phyloP scores from a whole-genome alignment of 148 eudicot genomes.

The Silene latifolia region DNA sequence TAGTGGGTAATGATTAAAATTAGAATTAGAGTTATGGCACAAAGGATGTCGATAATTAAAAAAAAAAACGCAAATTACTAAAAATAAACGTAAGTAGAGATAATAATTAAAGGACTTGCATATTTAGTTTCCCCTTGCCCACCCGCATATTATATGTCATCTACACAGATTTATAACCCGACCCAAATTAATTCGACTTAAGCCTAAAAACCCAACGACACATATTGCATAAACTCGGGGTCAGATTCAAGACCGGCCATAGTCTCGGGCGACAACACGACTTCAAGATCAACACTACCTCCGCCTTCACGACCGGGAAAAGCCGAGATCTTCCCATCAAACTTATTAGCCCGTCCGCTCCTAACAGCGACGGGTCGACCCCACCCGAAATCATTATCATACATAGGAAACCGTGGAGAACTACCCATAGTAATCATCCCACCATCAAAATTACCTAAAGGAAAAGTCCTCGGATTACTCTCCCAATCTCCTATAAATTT shows the following conservation, averaged over 20 bases:
- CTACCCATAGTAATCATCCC: constrained; percentile 90
- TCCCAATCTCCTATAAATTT: constrained; percentile 56
- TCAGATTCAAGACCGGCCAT: constrained; percentile 66
- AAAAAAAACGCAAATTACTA: not conserved
- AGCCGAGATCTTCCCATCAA: constrained; percentile 90
- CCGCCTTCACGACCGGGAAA: constrained; percentile 76
- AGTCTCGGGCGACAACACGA: constrained; percentile 61
- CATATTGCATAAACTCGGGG: constrained; percentile 72
- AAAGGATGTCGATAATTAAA: not conserved
- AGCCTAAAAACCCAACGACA: constrained; percentile 27
- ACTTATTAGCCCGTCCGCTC: constrained; percentile 82
- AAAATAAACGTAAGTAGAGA: not conserved
- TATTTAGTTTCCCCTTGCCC: not conserved
- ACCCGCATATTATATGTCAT: not conserved
- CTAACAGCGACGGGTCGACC: constrained; percentile 69
- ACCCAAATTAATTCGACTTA: not conserved
- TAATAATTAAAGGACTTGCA: not conserved
- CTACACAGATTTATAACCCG: not conserved
- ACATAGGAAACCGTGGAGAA: constrained; percentile 93
- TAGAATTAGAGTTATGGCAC: constrained; percentile 30
- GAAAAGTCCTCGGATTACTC: constrained; percentile 69
- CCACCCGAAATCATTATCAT: constrained; percentile 87
- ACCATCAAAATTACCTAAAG: constrained; percentile 82
- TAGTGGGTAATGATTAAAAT: constrained; percentile 11
- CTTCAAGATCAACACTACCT: constrained; percentile 78